A percentile compares a stretch with the other conserved stretches of the same genome.
Evolutionary conservation across 2,329 filamentous ascomycete species (phyloP).

Genomic region (Pestalotiopsis sp.): DNA sequence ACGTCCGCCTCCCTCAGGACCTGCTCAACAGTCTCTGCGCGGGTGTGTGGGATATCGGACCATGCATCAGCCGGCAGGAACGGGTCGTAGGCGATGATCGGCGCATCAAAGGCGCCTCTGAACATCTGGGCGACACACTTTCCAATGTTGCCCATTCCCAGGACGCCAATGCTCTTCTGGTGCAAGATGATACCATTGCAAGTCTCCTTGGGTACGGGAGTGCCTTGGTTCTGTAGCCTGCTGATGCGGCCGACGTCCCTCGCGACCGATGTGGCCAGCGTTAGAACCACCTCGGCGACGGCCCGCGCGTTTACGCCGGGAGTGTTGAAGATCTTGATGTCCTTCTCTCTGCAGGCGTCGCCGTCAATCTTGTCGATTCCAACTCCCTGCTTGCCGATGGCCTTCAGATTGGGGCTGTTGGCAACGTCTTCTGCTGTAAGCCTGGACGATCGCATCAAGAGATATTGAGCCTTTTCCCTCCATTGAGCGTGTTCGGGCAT

Average conservation of each 20-base stretch:
- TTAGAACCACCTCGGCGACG: slow-evolving; percentile 32
- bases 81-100: slow-evolving; percentile 40
- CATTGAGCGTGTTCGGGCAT: slow-evolving; percentile 40
- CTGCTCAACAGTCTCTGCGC: slow-evolving; percentile 33
- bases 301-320: slow-evolving; percentile 47
- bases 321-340: slow-evolving; percentile 49
- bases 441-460: slow-evolving; percentile 40
- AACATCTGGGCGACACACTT: slow-evolving; percentile 39
- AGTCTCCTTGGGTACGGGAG: slow-evolving; percentile 39
- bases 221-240: slow-evolving; percentile 30
- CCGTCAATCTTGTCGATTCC: slow-evolving; percentile 50
- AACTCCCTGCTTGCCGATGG: slow-evolving; percentile 44
- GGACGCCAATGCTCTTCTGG: slow-evolving; percentile 37
- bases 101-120: slow-evolving; percentile 35
- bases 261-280: slow-evolving; percentile 26
- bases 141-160: slow-evolving; percentile 44
- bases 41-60: slow-evolving; percentile 34
- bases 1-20: slow-evolving; percentile 36
- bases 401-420: slow-evolving; percentile 37
- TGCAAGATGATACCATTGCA: slow-evolving; percentile 36
- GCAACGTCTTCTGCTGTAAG: slow-evolving; percentile 42
- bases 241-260: slow-evolving; percentile 33
- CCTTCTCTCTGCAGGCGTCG: slow-evolving; percentile 38
- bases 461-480: slow-evolving; percentile 41
- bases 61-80: slow-evolving; percentile 35